These are phyloP conservation scores for Cyberlindnera bimundalis DNA, from an alignment of 805 yeast genomes.

Conservation along the genomic window DNA sequence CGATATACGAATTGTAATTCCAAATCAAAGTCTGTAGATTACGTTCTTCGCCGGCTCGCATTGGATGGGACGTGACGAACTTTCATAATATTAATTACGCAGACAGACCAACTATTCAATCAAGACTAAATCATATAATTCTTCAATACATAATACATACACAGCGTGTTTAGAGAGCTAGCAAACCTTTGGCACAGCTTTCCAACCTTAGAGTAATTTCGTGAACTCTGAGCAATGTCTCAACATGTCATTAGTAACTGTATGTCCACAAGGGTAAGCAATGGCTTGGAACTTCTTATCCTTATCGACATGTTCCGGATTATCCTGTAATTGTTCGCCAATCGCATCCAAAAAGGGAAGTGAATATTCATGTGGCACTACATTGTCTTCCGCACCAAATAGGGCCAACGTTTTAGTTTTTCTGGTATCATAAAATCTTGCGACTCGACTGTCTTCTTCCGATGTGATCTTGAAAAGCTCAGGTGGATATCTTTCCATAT, in stretches of 20 bases:
- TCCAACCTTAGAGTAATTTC: neutral
- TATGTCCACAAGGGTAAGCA: conserved; percentile 18
- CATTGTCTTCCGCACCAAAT: conserved; percentile 20
- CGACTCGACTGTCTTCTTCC: conserved; percentile 16
- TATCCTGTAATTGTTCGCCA: neutral
- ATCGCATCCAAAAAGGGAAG: conserved; percentile 12
- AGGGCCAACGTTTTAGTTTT: conserved; percentile 18
- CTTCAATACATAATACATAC: too few species aligned
- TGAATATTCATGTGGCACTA: conserved; percentile 16
- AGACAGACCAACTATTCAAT: too few species aligned
- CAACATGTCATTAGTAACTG: conserved; percentile 20
- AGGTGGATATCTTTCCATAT: conserved; percentile 5
- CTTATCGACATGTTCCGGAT: conserved; percentile 4
- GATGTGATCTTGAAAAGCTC: conserved; percentile 12
- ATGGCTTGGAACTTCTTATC: conserved; percentile 14
- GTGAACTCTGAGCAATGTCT: conserved; percentile 7
- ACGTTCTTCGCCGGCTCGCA: too few species aligned
- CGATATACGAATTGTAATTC: too few species aligned
- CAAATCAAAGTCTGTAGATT: too few species aligned
- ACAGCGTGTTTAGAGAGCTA: neutral
- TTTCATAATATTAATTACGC: too few species aligned
- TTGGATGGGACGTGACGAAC: too few species aligned
- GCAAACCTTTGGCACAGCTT: neutral
- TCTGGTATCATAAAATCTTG: conserved; percentile 10
- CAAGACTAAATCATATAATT: too few species aligned